Evolutionary conservation across 257 asterid species (phyloP), one percentile per base, ranked within the genome.

Genomic region (Scutellaria baicalensis): DNA sequence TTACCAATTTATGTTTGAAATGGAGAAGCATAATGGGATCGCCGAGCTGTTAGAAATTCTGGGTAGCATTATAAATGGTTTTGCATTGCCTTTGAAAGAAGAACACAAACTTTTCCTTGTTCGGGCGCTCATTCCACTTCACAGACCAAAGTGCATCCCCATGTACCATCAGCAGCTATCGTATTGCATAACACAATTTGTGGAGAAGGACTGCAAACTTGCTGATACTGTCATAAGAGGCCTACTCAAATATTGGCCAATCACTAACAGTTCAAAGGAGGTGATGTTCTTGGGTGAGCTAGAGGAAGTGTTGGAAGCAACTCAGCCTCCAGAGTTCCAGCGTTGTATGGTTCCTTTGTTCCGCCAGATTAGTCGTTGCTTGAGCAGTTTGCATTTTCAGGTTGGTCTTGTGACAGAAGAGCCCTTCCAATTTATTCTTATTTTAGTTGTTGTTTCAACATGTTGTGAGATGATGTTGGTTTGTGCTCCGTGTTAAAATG

Each of bases 21-120:
- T 84, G 9, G 93, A 86, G 83, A 86, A 86, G 80, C 88, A 86
- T 63, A 84, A 84, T 17, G 93, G 93, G 67, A 81, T 86, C 12
- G 88, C 93, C 6, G 88, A 86, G 77, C 82, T 86, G 71, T 77
- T 86, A 51, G 93, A 86, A 64, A 86, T 86, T 54, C 68, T 86
- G 77, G 90, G 93, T 49, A 84, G 90, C 77, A 86, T 86, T 62
- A 86, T 86, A 49, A 86, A 86, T 70, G 93, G 93, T 48, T 86
- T 86, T 45, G 93, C 93, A 6, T 67, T 86, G 77, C 93, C 93
- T 11, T 75, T 86, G 80, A 86, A 86, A 78, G 92, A 86, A 75
- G 92, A 86, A 59, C 92, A 86, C 77, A 86, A 86, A 44, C 84
- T 84, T 59, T 86, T 86, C 75, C 90, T 86, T 14, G 83, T 84